phyloP scores from a whole-genome alignment of 805 yeast genomes.

The Candida vartiovaarae region DNA sequence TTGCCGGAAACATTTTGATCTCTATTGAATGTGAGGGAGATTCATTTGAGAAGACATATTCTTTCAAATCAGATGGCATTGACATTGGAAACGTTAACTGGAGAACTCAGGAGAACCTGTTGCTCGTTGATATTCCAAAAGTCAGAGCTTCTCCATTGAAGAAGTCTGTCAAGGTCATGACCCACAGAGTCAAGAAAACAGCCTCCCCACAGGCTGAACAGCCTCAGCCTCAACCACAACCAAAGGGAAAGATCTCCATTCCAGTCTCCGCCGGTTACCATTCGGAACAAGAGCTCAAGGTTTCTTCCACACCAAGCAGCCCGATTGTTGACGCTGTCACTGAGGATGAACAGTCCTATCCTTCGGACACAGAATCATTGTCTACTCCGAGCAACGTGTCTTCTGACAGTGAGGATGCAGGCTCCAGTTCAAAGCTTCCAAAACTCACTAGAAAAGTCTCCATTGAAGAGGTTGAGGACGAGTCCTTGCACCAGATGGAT shows the following conservation, averaged over 20 bases:
- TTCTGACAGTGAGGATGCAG: constrained; percentile 1
- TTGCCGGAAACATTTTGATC: constrained; percentile 4
- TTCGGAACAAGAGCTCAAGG: background rate
- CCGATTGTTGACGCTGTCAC: background rate
- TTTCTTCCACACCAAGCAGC: background rate
- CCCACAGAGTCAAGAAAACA: background rate
- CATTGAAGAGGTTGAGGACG: constrained; percentile 20
- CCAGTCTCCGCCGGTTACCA: background rate
- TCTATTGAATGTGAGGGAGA: constrained; percentile 12
- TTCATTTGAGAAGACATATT: constrained; percentile 11
- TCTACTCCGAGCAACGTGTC: background rate
- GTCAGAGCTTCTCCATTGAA: background rate
- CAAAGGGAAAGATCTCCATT: background rate
- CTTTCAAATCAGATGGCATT: constrained; percentile 9
- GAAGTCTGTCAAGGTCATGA: too few relatives aligned
- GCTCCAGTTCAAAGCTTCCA: constrained; percentile 8
- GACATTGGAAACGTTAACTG: constrained; percentile 12
- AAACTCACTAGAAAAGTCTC: constrained; percentile 17
- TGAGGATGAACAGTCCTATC: background rate
- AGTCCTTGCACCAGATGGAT: constrained; percentile 5
- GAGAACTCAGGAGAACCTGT: constrained; percentile 5
- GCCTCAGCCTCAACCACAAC: background rate
- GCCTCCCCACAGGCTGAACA: background rate
- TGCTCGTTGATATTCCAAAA: constrained; percentile 17
- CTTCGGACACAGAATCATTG: constrained; percentile 1